Percentiles rank a stretch among this genome's conserved stretches.
phyloP scores from a whole-genome alignment of 2,329 filamentous ascomycete genomes.

The Penicillium sp. region DNA sequence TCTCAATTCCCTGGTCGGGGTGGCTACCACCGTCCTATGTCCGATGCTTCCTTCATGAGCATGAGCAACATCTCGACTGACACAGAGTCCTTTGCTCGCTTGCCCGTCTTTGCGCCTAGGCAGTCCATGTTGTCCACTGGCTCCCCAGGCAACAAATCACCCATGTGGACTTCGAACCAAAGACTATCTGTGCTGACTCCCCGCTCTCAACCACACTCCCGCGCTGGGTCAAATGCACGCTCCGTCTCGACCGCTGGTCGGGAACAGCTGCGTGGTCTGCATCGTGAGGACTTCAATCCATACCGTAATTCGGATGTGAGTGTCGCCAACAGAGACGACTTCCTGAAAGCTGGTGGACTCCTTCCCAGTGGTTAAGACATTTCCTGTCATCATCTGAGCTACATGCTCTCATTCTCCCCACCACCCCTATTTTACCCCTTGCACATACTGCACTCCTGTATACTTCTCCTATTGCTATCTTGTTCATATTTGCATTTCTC shows the following conservation, averaged over 20 bases:
- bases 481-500: slow-evolving; percentile 8
- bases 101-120: slow-evolving; percentile 37
- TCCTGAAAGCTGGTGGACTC: slow-evolving; percentile 29
- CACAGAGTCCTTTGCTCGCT: slow-evolving; percentile 31
- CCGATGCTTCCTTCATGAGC: slow-evolving; percentile 31
- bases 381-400: background rate
- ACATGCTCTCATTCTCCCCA: background rate
- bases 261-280: slow-evolving; percentile 34
- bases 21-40: slow-evolving; percentile 18
- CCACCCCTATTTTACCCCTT: background rate
- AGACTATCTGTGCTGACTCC: slow-evolving; percentile 15
- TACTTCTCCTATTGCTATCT: background rate
- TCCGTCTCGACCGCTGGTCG: slow-evolving; percentile 31
- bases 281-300: slow-evolving; percentile 35
- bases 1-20: slow-evolving; percentile 23
- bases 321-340: slow-evolving; percentile 36
- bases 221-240: slow-evolving; percentile 19
- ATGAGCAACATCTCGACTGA: slow-evolving; percentile 34
- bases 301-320: slow-evolving; percentile 44
- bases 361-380: slow-evolving; percentile 8
- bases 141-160: slow-evolving; percentile 11
- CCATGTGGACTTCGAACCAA: slow-evolving; percentile 17
- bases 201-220: slow-evolving; percentile 7
- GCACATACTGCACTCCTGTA: slow-evolving; percentile 8
- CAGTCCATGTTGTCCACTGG: slow-evolving; percentile 16